These are phyloP conservation scores for Lippia alba DNA, from an alignment of 305 asterid species.

Conservation along the genomic window DNA sequence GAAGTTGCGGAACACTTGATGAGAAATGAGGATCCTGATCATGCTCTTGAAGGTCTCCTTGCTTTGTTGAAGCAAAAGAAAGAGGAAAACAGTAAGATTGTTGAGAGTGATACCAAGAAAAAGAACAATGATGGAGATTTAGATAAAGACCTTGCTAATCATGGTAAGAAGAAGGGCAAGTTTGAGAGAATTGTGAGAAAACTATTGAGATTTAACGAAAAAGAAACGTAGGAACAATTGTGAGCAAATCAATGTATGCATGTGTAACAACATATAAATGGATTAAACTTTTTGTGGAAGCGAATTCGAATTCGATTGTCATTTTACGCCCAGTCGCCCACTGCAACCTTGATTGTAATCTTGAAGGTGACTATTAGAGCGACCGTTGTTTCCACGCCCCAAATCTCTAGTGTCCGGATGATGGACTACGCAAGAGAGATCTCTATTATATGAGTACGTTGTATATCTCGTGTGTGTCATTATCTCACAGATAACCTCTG, in stretches of 20 bases:
- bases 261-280: not conserved
- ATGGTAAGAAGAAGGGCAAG: not conserved
- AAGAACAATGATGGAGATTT: not conserved
- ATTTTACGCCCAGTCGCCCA: no score
- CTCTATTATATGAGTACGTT: no score
- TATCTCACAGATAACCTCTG: no score
- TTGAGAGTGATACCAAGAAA: not conserved
- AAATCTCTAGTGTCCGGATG: no score
- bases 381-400: no score
- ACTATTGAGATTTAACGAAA: not conserved
- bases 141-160: not conserved
- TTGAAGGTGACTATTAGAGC: no score
- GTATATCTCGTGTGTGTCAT: no score
- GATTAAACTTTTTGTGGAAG: no score
- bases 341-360: no score
- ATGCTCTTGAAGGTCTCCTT: constrained; percentile 46
- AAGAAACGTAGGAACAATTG: not conserved
- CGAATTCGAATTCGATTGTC: no score
- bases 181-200: not conserved
- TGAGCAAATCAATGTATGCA: not conserved
- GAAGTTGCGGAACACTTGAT: constrained; percentile 59
- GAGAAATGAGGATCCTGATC: constrained; percentile 48
- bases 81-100: constrained; percentile 11
- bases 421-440: no score
- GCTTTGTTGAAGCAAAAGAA: constrained; percentile 46